These are phyloP conservation scores for Fabrea salina DNA, from an alignment of 169 alveolate genomes.

Conservation along the genomic window DNA sequence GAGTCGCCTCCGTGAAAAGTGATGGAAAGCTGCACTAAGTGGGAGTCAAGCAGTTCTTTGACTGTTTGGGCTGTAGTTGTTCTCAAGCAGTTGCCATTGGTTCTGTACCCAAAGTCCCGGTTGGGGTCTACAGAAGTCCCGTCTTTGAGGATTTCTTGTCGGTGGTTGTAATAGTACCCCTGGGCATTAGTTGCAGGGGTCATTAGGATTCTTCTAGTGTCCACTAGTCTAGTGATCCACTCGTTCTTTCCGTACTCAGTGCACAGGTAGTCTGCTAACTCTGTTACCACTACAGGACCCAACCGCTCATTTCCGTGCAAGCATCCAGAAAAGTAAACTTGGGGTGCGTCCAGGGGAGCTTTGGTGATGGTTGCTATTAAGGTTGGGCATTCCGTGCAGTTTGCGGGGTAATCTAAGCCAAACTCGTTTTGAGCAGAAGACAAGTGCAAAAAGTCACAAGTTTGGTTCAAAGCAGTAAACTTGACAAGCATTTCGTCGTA, in stretches of 20 bases:
- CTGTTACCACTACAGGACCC: conserved; percentile 55
- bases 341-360: neutral
- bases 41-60: conserved; percentile 40
- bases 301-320: conserved; percentile 73
- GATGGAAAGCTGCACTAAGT: conserved; percentile 53
- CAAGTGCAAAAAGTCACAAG: neutral
- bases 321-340: conserved; percentile 49
- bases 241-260: conserved; percentile 6
- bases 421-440: conserved; percentile 10
- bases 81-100: conserved; percentile 34
- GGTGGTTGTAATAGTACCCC: conserved; percentile 44
- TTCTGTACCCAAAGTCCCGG: conserved; percentile 64
- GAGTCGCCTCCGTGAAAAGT: conserved; percentile 85
- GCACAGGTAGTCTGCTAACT: conserved; percentile 30
- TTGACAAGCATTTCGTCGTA: conserved; percentile 19
- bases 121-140: conserved; percentile 58
- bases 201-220: conserved; percentile 43
- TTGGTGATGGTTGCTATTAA: conserved; percentile 18
- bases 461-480: conserved; percentile 2
- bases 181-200: conserved; percentile 60
- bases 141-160: no score
- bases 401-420: neutral
- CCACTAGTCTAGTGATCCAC: conserved; percentile 32
- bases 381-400: conserved; percentile 24
- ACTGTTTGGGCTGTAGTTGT: conserved; percentile 60